Conservation (phyloP, 208 protist species). For the Vickermania ingenoplastis region DNA sequence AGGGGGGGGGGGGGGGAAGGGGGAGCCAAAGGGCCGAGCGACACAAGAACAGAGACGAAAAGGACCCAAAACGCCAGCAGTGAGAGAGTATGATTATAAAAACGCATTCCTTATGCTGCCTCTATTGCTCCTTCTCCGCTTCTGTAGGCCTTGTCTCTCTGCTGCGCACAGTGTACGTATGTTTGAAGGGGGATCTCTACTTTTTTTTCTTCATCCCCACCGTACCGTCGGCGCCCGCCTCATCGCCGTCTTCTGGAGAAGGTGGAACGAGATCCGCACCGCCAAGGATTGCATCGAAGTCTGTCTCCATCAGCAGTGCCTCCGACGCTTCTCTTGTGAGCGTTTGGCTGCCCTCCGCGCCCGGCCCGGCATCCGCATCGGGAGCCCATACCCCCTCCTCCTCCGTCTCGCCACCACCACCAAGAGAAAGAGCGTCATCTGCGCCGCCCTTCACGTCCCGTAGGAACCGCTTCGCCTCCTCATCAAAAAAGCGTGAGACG, state of each 20-base stretch:
- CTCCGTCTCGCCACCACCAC: background rate
- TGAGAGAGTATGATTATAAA: too few relatives aligned
- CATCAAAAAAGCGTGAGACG: conserved; percentile 79
- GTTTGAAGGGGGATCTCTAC: too few relatives aligned
- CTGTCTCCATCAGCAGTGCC: conserved; percentile 34
- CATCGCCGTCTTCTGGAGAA: background rate
- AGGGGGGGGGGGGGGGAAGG: too few relatives aligned
- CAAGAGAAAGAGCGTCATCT: conserved; percentile 1
- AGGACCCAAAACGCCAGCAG: too few relatives aligned
- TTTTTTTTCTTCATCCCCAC: conserved; percentile 10
- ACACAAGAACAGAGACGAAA: too few relatives aligned
- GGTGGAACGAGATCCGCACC: background rate
- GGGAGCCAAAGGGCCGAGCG: too few relatives aligned
- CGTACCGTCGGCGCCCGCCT: conserved; percentile 4
- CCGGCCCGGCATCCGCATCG: background rate
- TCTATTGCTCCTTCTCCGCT: too few relatives aligned
- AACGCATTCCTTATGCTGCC: too few relatives aligned
- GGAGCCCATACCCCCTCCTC: conserved; percentile 1
- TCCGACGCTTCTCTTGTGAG: background rate
- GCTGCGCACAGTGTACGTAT: too few relatives aligned
- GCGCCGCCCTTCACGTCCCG: conserved; percentile 10
- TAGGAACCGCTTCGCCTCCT: conserved; percentile 60
- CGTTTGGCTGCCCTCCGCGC: background rate
- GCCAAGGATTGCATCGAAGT: conserved; percentile 77
- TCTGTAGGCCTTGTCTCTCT: too few relatives aligned